These are phyloP conservation scores for Hygrocybe punicea DNA, from an alignment of 768 basidiomycete genomes.

Conservation along the genomic window DNA sequence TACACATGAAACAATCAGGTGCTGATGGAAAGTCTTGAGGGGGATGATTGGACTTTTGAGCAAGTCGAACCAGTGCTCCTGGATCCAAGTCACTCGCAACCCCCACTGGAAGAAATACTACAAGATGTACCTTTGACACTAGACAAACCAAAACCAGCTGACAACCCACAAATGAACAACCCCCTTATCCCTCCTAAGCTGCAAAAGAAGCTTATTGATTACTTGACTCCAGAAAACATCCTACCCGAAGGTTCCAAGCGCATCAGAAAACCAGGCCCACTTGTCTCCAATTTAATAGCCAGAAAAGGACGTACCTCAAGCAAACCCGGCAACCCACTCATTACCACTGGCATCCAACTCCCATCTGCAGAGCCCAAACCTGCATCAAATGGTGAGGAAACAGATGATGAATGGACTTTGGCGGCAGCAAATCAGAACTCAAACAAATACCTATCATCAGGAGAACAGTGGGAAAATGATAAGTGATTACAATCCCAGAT, in stretches of 20 bases:
- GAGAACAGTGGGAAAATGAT: too few species aligned
- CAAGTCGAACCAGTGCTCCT: too few species aligned
- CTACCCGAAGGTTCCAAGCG: too few species aligned
- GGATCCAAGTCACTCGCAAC: too few species aligned
- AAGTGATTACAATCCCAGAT: too few species aligned
- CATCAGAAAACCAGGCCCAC: background rate
- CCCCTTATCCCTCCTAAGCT: background rate
- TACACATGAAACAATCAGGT: conserved; percentile 16
- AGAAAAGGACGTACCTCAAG: background rate
- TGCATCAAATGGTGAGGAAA: conserved; percentile 8
- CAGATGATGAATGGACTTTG: too few species aligned
- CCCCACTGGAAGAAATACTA: conserved; percentile 12
- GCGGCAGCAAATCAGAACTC: too few species aligned
- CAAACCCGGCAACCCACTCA: background rate
- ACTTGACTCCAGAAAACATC: too few species aligned
- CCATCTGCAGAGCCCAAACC: conserved; percentile 5
- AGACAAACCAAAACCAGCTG: background rate
- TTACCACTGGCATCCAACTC: conserved; percentile 12
- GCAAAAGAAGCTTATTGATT: too few species aligned
- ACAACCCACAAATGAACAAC: background rate
- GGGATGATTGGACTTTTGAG: too few species aligned
- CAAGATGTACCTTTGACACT: background rate
- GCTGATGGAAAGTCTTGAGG: conserved; percentile 21
- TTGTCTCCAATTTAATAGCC: background rate
- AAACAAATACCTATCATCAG: too few species aligned